Evolutionary conservation across 139 green algal species (phyloP).

Genomic region (Chlamydomonas schloesseri): DNA sequence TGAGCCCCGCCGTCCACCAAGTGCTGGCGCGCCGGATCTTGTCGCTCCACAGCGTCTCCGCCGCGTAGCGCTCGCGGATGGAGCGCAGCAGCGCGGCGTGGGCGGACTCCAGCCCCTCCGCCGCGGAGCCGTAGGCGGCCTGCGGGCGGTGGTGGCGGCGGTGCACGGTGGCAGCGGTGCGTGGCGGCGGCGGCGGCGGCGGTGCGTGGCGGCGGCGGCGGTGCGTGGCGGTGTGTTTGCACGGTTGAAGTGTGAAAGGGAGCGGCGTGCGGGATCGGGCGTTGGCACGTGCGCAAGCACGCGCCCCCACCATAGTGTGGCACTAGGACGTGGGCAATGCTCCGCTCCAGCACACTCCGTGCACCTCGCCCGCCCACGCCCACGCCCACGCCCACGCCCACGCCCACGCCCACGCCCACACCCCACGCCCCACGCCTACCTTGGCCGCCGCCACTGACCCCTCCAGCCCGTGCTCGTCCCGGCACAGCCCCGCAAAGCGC

Average conservation of each 20-base stretch:
- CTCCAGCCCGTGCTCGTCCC: conserved; percentile 46
- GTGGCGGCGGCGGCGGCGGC: too few relatives aligned
- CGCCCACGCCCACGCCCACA: too few relatives aligned
- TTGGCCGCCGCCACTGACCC: conserved; percentile 37
- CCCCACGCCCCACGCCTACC: not conserved
- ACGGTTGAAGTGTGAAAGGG: too few relatives aligned
- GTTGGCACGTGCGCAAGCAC: too few relatives aligned
- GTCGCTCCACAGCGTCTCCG: conserved; percentile 65
- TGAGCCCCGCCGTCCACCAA: conserved; percentile 65
- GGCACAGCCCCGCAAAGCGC: conserved; percentile 56
- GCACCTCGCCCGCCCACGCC: not conserved
- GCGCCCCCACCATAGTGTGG: too few relatives aligned
- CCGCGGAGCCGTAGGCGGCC: conserved; percentile 24
- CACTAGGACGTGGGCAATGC: too few relatives aligned
- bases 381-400: too few relatives aligned
- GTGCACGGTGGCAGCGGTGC: not conserved
- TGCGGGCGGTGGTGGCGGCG: not conserved
- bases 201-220: too few relatives aligned
- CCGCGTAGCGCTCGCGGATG: conserved; percentile 62
- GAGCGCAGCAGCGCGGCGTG: conserved; percentile 47
- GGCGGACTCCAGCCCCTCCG: conserved; percentile 34
- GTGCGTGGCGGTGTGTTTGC: too few relatives aligned
- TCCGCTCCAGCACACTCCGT: too few relatives aligned
- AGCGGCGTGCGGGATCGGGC: too few relatives aligned
- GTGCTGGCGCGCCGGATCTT: conserved; percentile 66